Base-by-base conservation (phyloP, 129 eudicot species). In the sunflower (Helianthus annuus) region DNA sequence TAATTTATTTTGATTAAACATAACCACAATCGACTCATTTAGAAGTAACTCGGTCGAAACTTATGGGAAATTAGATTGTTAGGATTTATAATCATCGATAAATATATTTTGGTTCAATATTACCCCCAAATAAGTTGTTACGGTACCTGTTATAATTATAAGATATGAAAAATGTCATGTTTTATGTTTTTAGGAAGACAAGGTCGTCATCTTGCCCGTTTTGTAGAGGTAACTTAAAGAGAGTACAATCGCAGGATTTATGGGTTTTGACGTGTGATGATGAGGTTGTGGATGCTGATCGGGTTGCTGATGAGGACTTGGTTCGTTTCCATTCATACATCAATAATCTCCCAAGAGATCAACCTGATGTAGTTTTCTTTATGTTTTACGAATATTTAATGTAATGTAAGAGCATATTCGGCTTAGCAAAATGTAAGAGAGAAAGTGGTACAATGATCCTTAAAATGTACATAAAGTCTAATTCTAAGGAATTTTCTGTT, bases 171-270 rank as follows among this genome's bases (percentile, higher is more conserved):
- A n/a, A n/a, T 27, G 32, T 27, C 32, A 27, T 27, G 32, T 27
- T 49, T 15, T 11, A 3, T 56, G 48, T 52, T 69, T 68, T 62
- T 83, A 94, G 98, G 98, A 87, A 89, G 63, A 74, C 73, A 10
- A 85, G 93, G 76, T 90, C 97, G 2, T 87, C 83, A 48, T 90
- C 98, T n/a, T 94, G 98, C 74, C 98, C 98, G 0, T 94, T 94
- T 74, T 94, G 98, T 73, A 88, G 97, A 49, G 97, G 97, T 48
- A 85, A 77, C 68, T 56, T 94, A 77, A 84, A 83, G 84, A 81
- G 98, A 78, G 96, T 94, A 12, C 75, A 77, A 75, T 94, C 98
- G 29, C 84, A 79, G 42, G 98, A 94, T 61, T 79, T 94, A 48
- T 94, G 98, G 97, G 97, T 88, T 51, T 85, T 94, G 38, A 90